These are phyloP conservation scores for Neopestalotiopsis sp. DNA, from an alignment of 2,329 filamentous ascomycete genomes.

Conservation along the genomic window DNA sequence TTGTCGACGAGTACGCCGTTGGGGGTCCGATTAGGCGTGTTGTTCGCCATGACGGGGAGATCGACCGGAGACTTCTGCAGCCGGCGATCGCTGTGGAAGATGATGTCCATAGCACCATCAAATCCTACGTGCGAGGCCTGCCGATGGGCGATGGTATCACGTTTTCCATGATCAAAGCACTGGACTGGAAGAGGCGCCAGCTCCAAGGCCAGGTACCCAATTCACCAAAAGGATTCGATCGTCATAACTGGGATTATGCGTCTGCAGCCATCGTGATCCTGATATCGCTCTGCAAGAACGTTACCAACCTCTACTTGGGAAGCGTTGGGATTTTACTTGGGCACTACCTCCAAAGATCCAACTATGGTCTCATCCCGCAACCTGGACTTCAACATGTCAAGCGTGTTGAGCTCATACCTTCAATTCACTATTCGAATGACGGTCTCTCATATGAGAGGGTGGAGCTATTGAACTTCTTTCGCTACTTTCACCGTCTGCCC, in stretches of 20 bases:
- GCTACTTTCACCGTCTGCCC: slow-evolving; percentile 2
- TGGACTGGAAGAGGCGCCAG: slow-evolving; percentile 6
- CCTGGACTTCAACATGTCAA: background rate
- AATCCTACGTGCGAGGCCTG: background rate
- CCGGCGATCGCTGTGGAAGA: background rate
- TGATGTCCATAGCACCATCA: background rate
- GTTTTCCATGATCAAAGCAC: background rate
- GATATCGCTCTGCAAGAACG: slow-evolving; percentile 8
- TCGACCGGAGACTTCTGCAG: background rate
- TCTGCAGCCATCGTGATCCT: slow-evolving; percentile 4
- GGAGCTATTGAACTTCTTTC: background rate
- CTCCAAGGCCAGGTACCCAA: background rate
- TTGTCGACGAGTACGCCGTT: background rate
- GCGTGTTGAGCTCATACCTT: background rate
- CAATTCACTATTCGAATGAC: background rate
- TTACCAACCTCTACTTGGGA: slow-evolving; percentile 2
- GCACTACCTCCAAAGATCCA: background rate
- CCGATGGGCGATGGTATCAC: background rate
- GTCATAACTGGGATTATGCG: background rate
- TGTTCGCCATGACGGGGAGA: background rate
- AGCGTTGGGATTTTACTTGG: background rate
- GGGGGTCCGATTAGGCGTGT: background rate
- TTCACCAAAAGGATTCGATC: background rate
- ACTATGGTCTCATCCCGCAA: background rate
- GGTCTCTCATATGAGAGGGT: background rate